Conservation (phyloP, 305 asterid species). For the Fraxinus sp. region DNA sequence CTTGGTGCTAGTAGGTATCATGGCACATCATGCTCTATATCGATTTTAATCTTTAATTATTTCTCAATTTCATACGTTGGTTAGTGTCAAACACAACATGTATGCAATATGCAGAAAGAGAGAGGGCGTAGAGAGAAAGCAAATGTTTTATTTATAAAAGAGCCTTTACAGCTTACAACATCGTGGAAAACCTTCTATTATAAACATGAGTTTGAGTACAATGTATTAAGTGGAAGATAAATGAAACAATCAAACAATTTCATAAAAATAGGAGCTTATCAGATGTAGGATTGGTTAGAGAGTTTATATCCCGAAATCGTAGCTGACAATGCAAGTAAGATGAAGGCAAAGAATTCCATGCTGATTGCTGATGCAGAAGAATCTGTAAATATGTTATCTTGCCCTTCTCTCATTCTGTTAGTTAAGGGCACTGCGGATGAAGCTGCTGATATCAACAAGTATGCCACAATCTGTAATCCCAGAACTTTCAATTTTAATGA, state of each 20-base stretch:
- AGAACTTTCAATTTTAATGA: not conserved
- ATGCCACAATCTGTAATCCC: slow-evolving; percentile 45
- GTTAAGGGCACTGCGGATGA: slow-evolving; percentile 84
- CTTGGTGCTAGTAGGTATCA: not conserved
- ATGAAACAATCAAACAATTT: slow-evolving; percentile 7
- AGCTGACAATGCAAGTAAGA: slow-evolving; percentile 64
- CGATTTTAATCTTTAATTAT: not conserved
- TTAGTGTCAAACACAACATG: not conserved
- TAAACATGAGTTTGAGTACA: slow-evolving; percentile 16
- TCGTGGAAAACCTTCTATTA: not conserved
- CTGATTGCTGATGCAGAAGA: slow-evolving; percentile 71
- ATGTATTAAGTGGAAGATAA: not conserved
- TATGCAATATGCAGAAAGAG: not conserved
- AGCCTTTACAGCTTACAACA: not conserved
- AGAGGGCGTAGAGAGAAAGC: not conserved
- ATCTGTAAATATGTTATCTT: slow-evolving; percentile 81
- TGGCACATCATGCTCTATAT: not conserved
- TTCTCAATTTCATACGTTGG: not conserved
- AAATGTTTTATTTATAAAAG: not conserved
- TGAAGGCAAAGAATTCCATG: slow-evolving; percentile 78
- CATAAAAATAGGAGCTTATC: slow-evolving; percentile 19
- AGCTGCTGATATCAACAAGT: slow-evolving; percentile 74
- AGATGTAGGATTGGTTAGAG: slow-evolving; percentile 59
- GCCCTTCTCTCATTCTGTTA: slow-evolving; percentile 60
- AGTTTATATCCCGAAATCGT: slow-evolving; percentile 74